These are phyloP conservation scores for Fraxinus pennsylvanica DNA, from an alignment of 257 asterid genomes.

Conservation along the genomic window DNA sequence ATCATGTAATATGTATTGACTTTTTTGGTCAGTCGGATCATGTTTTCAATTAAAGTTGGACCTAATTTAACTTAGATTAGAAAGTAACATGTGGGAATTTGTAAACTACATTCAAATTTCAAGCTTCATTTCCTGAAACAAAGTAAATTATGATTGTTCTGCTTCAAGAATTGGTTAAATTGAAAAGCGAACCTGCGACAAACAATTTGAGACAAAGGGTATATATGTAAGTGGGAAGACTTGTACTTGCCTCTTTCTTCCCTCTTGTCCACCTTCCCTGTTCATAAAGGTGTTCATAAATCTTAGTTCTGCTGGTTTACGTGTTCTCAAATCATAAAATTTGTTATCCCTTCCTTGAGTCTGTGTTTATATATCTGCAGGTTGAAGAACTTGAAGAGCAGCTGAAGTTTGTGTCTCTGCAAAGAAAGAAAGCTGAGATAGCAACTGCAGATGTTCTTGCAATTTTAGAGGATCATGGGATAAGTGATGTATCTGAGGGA, in stretches of 20 bases:
- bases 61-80: neutral
- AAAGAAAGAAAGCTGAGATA: conserved; percentile 87
- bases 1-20: conserved; percentile 5
- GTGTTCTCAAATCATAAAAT: conserved; percentile 8
- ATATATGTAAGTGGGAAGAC: neutral
- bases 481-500: conserved; percentile 66
- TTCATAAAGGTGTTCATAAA: neutral
- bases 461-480: conserved; percentile 64
- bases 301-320: conserved; percentile 1
- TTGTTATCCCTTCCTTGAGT: neutral
- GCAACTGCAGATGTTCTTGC: conserved; percentile 83
- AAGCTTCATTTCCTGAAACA: neutral
- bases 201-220: neutral
- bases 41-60: neutral
- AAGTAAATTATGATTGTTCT: neutral
- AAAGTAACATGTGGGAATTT: neutral
- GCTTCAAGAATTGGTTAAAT: neutral
- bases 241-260: neutral
- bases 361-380: conserved; percentile 33
- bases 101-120: neutral
- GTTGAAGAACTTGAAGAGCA: conserved; percentile 85
- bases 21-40: conserved; percentile 1
- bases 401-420: conserved; percentile 66
- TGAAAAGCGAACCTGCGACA: neutral
- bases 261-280: neutral